Conservation (phyloP, 2,329 filamentous ascomycete genomes). For the Penicillium frequentans region DNA sequence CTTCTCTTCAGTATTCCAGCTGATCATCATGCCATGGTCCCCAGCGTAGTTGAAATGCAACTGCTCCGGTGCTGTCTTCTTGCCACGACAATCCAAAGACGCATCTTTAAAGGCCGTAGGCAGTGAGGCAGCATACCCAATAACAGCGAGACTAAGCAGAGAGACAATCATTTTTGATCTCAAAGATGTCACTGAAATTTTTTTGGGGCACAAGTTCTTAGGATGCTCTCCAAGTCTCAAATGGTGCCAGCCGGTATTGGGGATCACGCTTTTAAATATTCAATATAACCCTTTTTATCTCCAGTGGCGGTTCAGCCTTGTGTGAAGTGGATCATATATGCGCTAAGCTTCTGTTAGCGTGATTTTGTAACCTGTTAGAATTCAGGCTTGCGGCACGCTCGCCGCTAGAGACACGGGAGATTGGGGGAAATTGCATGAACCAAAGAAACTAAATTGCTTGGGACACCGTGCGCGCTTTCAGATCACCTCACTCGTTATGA, state of each 20-base stretch:
- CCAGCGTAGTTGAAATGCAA: conserved; percentile 20
- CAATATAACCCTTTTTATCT: not conserved
- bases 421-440: not conserved
- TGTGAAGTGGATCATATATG: not conserved
- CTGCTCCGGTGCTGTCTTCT: conserved; percentile 3
- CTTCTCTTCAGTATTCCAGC: conserved; percentile 37
- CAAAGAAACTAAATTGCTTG: not conserved
- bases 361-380: not conserved
- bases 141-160: not conserved
- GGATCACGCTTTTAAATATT: not conserved
- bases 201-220: not conserved
- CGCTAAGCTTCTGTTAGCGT: not conserved
- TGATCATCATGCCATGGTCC: conserved; percentile 17
- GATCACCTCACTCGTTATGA: not conserved
- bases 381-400: not conserved
- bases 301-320: not conserved
- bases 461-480: not conserved
- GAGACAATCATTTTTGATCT: not conserved
- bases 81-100: not conserved
- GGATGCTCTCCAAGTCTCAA: not conserved
- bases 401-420: not conserved
- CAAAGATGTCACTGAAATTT: not conserved
- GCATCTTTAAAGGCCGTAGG: not conserved
- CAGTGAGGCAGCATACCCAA: not conserved
- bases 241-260: not conserved